Evolutionary conservation across 768 basidiomycete species (phyloP).

Genomic region (Mycena haematopus): DNA sequence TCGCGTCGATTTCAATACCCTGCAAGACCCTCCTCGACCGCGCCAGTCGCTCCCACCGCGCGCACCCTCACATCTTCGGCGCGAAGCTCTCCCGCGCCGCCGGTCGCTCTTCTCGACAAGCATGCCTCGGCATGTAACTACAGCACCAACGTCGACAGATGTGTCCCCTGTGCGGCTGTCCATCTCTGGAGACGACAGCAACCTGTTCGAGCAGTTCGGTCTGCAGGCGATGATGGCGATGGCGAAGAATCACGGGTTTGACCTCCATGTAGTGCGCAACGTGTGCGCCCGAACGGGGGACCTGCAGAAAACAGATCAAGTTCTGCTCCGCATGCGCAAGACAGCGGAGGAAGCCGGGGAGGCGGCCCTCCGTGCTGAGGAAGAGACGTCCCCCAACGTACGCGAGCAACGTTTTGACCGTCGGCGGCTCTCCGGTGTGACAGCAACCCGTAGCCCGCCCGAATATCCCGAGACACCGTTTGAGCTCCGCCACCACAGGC

Average conservation of each 20-base stretch:
- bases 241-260: slow-evolving; percentile 52
- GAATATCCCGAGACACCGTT: not conserved
- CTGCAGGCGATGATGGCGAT: slow-evolving; percentile 44
- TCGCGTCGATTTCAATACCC: slow-evolving; percentile 11
- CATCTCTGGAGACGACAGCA: slow-evolving; percentile 30
- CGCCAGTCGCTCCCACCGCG: slow-evolving; percentile 23
- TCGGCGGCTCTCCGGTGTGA: not conserved
- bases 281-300: slow-evolving; percentile 41
- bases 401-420: not conserved
- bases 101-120: slow-evolving; percentile 13
- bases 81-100: not conserved
- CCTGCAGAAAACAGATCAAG: slow-evolving; percentile 46
- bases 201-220: slow-evolving; percentile 29
- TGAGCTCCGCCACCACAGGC: slow-evolving; percentile 5
- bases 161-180: not conserved
- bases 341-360: slow-evolving; percentile 19
- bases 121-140: not conserved
- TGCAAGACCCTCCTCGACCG: not conserved
- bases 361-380: slow-evolving; percentile 14
- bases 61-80: not conserved
- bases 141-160: not conserved
- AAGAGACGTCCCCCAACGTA: slow-evolving; percentile 42
- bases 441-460: not conserved
- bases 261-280: slow-evolving; percentile 45
- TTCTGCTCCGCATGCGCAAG: slow-evolving; percentile 28